Percentiles rank a stretch among this genome's conserved stretches.
phyloP scores from a whole-genome alignment of 2,329 filamentous ascomycete species.

The Scortechinia acanthostroma region DNA sequence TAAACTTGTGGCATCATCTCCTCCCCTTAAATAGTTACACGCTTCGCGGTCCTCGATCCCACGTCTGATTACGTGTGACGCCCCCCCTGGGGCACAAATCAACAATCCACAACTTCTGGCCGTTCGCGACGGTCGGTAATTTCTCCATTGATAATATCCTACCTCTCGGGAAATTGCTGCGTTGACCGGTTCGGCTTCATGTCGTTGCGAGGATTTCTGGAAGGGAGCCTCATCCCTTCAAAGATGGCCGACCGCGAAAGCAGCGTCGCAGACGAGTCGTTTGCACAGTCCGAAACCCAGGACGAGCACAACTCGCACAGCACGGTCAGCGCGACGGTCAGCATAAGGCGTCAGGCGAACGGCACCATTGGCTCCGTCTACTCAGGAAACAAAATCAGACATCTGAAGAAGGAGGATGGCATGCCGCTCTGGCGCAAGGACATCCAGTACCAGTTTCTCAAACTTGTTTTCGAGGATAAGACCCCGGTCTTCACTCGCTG shows the following conservation, averaged over 20 bases:
- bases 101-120: no score
- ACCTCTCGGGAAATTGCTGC: no score
- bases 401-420: constrained; percentile 57
- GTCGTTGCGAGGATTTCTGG: no score
- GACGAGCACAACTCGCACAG: background rate
- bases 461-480: constrained; percentile 48
- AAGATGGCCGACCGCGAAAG: constrained; percentile 22
- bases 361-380: constrained; percentile 61
- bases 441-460: constrained; percentile 56
- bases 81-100: no score
- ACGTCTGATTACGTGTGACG: no score
- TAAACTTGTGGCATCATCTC: no score
- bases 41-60: no score
- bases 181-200: no score
- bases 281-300: constrained; percentile 17
- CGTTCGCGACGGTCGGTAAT: no score
- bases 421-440: constrained; percentile 56
- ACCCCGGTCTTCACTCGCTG: constrained; percentile 58
- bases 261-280: constrained; percentile 21
- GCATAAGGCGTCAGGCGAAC: constrained; percentile 53
- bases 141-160: no score
- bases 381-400: constrained; percentile 57
- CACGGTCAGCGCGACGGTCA: constrained; percentile 27
- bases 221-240: no score
- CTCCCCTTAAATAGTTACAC: no score